Percentiles rank a stretch among this genome's conserved stretches.
Evolutionary conservation across 1,139 yeast genomes (phyloP).

Genomic region (Magnusiomyces paraingens): DNA sequence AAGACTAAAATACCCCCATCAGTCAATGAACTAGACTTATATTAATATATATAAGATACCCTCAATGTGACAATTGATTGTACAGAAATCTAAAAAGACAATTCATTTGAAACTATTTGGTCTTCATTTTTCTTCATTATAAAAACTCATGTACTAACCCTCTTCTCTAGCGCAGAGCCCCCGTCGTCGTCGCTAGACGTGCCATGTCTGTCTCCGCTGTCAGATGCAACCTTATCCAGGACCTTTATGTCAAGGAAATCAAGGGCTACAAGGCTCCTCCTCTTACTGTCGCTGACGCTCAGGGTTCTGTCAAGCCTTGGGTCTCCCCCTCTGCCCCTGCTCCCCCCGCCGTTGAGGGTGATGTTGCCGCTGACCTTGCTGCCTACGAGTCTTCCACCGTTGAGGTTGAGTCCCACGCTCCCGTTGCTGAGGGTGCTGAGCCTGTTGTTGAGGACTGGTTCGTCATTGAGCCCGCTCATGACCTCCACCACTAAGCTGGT

Average conservation of each 20-base stretch:
- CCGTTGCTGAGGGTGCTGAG: conserved; percentile 42
- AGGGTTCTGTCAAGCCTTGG: conserved; percentile 77
- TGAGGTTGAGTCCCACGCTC: conserved; percentile 50
- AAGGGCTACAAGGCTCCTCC: conserved; percentile 84
- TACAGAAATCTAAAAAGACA: no score
- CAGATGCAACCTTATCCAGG: conserved; percentile 59
- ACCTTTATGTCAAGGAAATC: conserved; percentile 80
- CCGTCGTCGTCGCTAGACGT: conserved; percentile 10
- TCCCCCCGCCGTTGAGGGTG: conserved; percentile 66
- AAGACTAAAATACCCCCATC: no score
- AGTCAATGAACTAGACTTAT: no score
- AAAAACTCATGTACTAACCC: neutral
- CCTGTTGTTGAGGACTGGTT: conserved; percentile 46
- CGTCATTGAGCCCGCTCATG: conserved; percentile 66
- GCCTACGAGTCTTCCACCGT: conserved; percentile 72
- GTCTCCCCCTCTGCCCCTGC: conserved; percentile 67
- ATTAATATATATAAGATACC: no score
- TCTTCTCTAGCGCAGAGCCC: conserved; percentile 13
- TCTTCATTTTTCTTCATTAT: neutral
- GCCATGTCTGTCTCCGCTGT: conserved; percentile 15
- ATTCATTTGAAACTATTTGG: no score
- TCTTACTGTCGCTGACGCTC: conserved; percentile 65
- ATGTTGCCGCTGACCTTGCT: conserved; percentile 62
- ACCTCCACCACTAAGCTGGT: conserved; percentile 44
- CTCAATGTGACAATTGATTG: no score